Evolutionary conservation across 2,329 filamentous ascomycete genomes (phyloP).

Genomic region (Westerdykella sp.): DNA sequence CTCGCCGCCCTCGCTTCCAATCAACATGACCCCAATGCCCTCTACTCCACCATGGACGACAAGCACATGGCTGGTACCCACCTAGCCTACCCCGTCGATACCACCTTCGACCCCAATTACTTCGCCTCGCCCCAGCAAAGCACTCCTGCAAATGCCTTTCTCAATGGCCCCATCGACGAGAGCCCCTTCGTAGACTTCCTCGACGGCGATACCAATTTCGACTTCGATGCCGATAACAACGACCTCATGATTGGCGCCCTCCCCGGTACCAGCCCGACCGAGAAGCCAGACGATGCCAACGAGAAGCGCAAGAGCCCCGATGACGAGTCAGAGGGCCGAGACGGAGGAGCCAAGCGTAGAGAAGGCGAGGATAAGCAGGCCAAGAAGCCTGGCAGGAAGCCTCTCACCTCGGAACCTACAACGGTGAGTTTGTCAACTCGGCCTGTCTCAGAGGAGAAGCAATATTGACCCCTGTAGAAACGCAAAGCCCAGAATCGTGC

Average conservation of each 20-base stretch:
- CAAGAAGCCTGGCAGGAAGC: constrained; percentile 96
- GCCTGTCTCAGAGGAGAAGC: not conserved
- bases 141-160: constrained; percentile 41
- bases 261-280: constrained; percentile 51
- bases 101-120: constrained; percentile 27
- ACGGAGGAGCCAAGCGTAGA: constrained; percentile 66
- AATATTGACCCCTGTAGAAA: constrained; percentile 54
- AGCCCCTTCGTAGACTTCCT: constrained; percentile 82
- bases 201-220: constrained; percentile 67
- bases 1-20: constrained; percentile 44
- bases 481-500: constrained; percentile 73
- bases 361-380: constrained; percentile 78
- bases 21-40: constrained; percentile 31
- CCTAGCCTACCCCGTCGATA: constrained; percentile 30
- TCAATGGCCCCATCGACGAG: constrained; percentile 52
- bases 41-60: constrained; percentile 20
- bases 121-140: constrained; percentile 36
- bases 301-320: constrained; percentile 67
- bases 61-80: constrained; percentile 17
- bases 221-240: constrained; percentile 60
- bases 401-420: constrained; percentile 88
- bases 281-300: constrained; percentile 40
- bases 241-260: constrained; percentile 69
- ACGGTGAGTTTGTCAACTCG: constrained; percentile 60
- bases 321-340: constrained; percentile 56